These are phyloP conservation scores for Pseudocohnilembus persalinus DNA, from an alignment of 169 alveolate genomes.

Conservation along the genomic window DNA sequence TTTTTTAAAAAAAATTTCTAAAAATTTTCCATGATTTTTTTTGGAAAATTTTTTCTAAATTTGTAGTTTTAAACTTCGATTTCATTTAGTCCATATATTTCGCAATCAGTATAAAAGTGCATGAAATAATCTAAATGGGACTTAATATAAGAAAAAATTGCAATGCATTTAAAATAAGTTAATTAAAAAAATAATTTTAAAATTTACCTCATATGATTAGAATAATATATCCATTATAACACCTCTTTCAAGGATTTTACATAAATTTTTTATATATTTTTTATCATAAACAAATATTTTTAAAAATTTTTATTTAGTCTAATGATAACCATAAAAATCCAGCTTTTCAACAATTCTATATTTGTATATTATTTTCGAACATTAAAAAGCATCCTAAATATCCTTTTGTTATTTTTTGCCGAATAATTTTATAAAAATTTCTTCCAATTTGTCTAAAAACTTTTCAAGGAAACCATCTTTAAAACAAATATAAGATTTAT, in stretches of 20 bases:
- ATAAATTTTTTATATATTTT: no score
- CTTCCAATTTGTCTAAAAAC: not conserved
- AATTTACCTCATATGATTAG: not conserved
- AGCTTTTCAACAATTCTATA: not conserved
- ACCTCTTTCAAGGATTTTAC: not conserved
- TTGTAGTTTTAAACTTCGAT: not conserved
- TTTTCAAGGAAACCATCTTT: not conserved
- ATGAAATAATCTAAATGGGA: not conserved
- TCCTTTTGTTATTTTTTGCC: not conserved
- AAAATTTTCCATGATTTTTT: not conserved
- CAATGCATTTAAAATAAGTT: no score
- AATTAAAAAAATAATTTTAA: no score
- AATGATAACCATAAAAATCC: not conserved
- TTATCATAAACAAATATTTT: not conserved
- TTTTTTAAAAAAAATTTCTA: no score
- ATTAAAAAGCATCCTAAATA: not conserved
- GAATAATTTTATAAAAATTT: no score
- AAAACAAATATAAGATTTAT: no score
- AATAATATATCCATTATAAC: not conserved
- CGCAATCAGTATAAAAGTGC: not conserved
- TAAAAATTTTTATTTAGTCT: not conserved
- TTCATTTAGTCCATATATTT: not conserved
- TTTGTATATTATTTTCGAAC: not conserved
- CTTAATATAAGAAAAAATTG: not conserved
- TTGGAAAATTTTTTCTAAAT: not conserved